A percentile compares a stretch with the other conserved stretches of the same genome.
These are phyloP conservation scores for Globisporangium paroecandrum DNA, from an alignment of 352 stramenopile species.

Conservation along the genomic window DNA sequence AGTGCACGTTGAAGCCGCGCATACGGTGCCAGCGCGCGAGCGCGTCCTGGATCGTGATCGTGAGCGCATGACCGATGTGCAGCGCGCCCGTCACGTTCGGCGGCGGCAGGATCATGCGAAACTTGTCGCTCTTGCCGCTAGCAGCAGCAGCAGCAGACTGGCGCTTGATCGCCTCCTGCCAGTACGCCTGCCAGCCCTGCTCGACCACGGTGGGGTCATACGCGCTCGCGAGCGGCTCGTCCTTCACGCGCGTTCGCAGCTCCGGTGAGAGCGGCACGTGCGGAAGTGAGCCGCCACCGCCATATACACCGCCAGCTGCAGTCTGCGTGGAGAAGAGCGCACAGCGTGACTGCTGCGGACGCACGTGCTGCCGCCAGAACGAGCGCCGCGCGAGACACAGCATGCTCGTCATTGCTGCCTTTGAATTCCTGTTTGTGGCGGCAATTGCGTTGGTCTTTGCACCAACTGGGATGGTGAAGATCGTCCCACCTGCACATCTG, in stretches of 20 bases:
- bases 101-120: conserved; percentile 91
- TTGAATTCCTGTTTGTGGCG: background rate
- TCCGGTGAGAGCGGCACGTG: conserved; percentile 34
- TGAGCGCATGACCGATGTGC: conserved; percentile 99
- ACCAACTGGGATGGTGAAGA: background rate
- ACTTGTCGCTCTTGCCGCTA: conserved; percentile 23
- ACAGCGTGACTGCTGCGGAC: background rate
- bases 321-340: conserved; percentile 14
- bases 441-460: background rate
- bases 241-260: conserved; percentile 51
- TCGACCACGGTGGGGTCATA: conserved; percentile 72
- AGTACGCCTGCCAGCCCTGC: conserved; percentile 67
- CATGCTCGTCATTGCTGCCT: conserved; percentile 16
- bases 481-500: conserved; percentile 8
- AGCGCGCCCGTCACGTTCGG: conserved; percentile 94
- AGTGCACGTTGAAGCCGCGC: conserved; percentile 95
- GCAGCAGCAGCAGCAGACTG: conserved; percentile 14
- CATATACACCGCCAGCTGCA: background rate
- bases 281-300: background rate
- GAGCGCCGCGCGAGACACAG: conserved; percentile 14
- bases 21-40: conserved; percentile 98
- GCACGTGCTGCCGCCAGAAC: conserved; percentile 4
- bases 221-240: conserved; percentile 42
- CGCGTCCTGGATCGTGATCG: conserved; percentile 96
- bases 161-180: conserved; percentile 45